A percentile compares a stretch with the other conserved stretches of the same genome.
phyloP scores from a whole-genome alignment of 768 basidiomycete genomes.

The Suillus plorans region DNA sequence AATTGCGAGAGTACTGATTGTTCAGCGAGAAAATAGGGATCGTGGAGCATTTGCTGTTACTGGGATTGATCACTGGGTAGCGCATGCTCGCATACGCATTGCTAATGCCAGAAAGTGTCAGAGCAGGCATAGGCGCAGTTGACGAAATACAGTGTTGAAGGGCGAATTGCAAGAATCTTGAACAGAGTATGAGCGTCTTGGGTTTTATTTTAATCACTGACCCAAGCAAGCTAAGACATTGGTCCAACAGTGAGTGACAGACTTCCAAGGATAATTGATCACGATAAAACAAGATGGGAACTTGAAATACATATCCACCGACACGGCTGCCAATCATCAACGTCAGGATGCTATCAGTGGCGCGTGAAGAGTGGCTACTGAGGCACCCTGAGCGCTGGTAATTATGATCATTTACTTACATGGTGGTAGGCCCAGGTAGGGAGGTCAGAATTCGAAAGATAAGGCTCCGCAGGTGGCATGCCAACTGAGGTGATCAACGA shows the following conservation, averaged over 20 bases:
- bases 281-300: background rate
- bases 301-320: background rate
- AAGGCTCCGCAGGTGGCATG: too few species aligned
- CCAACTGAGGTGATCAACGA: too few species aligned
- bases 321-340: too few species aligned
- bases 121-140: background rate
- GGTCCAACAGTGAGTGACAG: background rate
- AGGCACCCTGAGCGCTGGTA: too few species aligned
- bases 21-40: conserved; percentile 50
- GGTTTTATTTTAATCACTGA: background rate
- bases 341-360: too few species aligned
- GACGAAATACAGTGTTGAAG: background rate
- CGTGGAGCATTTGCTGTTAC: conserved; percentile 52
- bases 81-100: background rate
- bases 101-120: background rate
- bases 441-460: too few species aligned
- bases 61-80: conserved; percentile 38
- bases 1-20: conserved; percentile 47
- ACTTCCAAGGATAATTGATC: background rate
- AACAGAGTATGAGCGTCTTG: background rate
- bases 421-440: too few species aligned
- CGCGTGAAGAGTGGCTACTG: too few species aligned
- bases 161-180: background rate
- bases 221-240: background rate
- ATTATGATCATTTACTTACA: too few species aligned